These are phyloP conservation scores for Mycena albidolilacea DNA, from an alignment of 768 basidiomycete genomes.

Conservation along the genomic window DNA sequence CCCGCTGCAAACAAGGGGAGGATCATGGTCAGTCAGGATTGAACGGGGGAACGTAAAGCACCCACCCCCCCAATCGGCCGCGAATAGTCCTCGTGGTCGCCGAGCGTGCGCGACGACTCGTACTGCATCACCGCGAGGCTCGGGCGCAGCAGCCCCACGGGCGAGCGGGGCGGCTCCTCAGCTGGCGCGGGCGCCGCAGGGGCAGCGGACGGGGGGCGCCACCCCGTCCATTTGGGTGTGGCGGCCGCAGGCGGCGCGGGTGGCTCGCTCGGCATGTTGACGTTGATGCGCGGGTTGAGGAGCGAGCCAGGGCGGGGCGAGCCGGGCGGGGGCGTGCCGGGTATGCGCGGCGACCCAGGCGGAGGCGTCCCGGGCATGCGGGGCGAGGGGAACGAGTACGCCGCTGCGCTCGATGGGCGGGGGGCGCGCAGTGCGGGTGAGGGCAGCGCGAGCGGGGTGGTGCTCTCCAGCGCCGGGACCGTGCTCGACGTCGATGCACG, in stretches of 20 bases:
- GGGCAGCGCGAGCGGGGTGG: neutral
- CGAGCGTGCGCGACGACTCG: slow-evolving; percentile 4
- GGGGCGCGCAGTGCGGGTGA: neutral
- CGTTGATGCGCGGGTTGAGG: slow-evolving; percentile 19
- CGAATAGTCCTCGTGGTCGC: slow-evolving; percentile 27
- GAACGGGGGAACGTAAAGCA: neutral
- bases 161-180: neutral
- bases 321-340: neutral
- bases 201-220: neutral
- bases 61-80: slow-evolving; percentile 25
- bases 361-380: neutral
- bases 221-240: neutral
- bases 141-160: slow-evolving; percentile 19
- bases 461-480: slow-evolving; percentile 19
- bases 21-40: neutral
- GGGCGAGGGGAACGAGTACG: neutral
- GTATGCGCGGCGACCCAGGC: neutral
- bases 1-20: neutral
- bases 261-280: too few relatives aligned
- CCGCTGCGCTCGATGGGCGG: neutral
- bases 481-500: slow-evolving; percentile 1
- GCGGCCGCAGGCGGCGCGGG: neutral
- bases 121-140: slow-evolving; percentile 28
- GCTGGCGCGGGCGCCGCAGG: neutral
- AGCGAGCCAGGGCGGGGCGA: slow-evolving; percentile 21